These are phyloP conservation scores for Tolypocladium endophyticum DNA, from an alignment of 2,329 filamentous ascomycete genomes.

Conservation along the genomic window DNA sequence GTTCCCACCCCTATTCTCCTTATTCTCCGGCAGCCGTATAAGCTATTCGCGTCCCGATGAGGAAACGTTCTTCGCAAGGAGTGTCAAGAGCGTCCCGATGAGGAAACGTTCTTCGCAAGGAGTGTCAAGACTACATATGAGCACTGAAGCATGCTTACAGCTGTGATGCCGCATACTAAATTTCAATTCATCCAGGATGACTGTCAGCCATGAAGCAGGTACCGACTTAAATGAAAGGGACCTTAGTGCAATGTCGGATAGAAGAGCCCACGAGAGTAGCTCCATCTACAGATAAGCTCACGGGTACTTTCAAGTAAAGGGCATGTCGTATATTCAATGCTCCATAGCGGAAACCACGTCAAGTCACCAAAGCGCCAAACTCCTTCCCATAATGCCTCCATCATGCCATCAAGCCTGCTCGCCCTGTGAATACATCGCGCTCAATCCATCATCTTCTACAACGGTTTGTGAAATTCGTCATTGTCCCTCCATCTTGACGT, in stretches of 20 bases:
- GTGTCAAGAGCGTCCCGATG: no score
- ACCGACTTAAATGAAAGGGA: not conserved
- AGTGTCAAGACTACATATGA: no score
- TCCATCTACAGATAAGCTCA: not conserved
- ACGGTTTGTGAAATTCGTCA: not conserved
- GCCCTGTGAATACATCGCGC: not conserved
- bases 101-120: no score
- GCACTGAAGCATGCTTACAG: no score
- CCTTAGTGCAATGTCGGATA: not conserved
- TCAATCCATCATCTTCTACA: slow-evolving; percentile 5
- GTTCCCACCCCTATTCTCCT: no score
- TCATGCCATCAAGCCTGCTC: not conserved
- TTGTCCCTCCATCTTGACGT: slow-evolving; percentile 48
- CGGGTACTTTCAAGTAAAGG: not conserved
- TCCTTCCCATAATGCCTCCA: not conserved
- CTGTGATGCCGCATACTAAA: no score
- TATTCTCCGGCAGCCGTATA: no score
- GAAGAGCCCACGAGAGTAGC: not conserved
- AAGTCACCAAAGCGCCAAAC: not conserved
- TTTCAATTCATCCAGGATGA: no score
- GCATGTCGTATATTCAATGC: not conserved
- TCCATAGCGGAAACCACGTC: not conserved
- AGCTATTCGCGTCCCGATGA: no score
- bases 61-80: no score
- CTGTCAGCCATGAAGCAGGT: no score